phyloP scores from a whole-genome alignment of 805 yeast species.

The Saccharomycodes ludwigii region DNA sequence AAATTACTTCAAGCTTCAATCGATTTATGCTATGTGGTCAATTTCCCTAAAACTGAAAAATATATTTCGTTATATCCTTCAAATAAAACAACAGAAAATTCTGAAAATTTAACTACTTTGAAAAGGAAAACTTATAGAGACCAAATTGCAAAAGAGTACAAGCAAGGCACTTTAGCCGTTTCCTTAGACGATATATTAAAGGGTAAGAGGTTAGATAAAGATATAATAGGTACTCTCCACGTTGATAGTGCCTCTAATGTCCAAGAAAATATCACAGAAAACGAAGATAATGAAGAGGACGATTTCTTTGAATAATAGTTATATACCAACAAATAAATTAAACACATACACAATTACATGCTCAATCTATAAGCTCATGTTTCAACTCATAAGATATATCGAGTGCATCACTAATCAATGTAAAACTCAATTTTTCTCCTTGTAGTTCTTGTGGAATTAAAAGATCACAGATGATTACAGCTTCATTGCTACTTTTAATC shows the following conservation, averaged over 20 bases:
- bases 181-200: slow-evolving; percentile 35
- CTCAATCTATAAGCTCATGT: slow-evolving; percentile 11
- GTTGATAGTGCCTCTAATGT: slow-evolving; percentile 5
- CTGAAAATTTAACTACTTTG: slow-evolving; percentile 28
- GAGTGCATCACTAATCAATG: slow-evolving; percentile 55
- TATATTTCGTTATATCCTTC: slow-evolving; percentile 68
- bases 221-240: slow-evolving; percentile 14
- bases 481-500: slow-evolving; percentile 16
- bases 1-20: slow-evolving; percentile 43
- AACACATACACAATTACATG: neutral
- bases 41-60: slow-evolving; percentile 70
- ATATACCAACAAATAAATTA: too few species aligned
- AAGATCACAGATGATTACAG: slow-evolving; percentile 28
- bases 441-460: slow-evolving; percentile 36
- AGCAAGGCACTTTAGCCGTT: slow-evolving; percentile 42
- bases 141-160: slow-evolving; percentile 38
- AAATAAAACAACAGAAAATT: slow-evolving; percentile 22
- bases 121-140: slow-evolving; percentile 38
- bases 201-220: slow-evolving; percentile 22
- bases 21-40: slow-evolving; percentile 62
- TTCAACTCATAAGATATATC: slow-evolving; percentile 33
- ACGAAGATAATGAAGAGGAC: slow-evolving; percentile 26
- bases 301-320: slow-evolving; percentile 37
- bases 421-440: slow-evolving; percentile 34
- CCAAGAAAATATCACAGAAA: slow-evolving; percentile 11